Conservation (phyloP, 148 eudicot genomes). For the Fagopyrum tataricum region DNA sequence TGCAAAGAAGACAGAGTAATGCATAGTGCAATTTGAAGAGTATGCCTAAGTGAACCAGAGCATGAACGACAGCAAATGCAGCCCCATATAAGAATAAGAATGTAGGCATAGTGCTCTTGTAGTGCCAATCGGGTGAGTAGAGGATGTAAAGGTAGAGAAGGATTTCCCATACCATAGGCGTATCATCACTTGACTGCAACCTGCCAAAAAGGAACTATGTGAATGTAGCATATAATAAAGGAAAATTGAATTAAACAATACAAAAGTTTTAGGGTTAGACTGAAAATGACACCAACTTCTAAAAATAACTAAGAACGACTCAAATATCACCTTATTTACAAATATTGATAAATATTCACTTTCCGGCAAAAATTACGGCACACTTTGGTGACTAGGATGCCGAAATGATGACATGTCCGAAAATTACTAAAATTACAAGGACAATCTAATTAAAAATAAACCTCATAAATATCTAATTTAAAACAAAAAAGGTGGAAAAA, state of each 20-base stretch:
- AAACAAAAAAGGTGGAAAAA: no score
- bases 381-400: no score
- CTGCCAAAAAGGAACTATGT: constrained; percentile 25
- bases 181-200: constrained; percentile 78
- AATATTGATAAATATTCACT: no score
- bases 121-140: constrained; percentile 88
- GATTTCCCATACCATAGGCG: constrained; percentile 90
- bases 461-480: no score
- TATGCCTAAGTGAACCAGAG: constrained; percentile 37
- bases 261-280: not conserved
- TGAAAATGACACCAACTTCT: no score
- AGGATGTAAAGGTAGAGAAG: constrained; percentile 74
- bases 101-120: constrained; percentile 73
- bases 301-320: no score
- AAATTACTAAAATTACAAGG: no score
- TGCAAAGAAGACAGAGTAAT: constrained; percentile 60
- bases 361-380: no score
- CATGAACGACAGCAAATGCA: constrained; percentile 46
- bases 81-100: constrained; percentile 64
- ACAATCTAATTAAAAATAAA: no score
- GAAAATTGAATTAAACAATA: not conserved
- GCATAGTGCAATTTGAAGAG: constrained; percentile 57
- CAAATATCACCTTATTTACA: no score
- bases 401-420: no score
- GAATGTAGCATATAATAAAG: no score